Percentiles rank a stretch among this genome's conserved stretches.
Evolutionary conservation across 495 filamentous ascomycete species (phyloP).

Genomic region (Aspergillus panamensis): DNA sequence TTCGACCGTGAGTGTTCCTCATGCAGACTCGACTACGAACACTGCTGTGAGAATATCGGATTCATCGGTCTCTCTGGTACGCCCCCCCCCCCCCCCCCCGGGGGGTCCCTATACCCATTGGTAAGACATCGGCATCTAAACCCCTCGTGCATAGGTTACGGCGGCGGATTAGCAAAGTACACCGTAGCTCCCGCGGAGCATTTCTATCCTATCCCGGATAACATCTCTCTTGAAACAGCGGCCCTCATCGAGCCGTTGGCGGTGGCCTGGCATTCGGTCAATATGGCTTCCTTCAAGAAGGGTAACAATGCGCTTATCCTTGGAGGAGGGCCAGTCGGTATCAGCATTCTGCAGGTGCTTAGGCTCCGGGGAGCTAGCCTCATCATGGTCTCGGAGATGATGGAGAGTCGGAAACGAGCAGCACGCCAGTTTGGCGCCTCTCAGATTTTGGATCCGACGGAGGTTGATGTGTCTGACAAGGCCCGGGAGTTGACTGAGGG

Average conservation of each 20-base stretch:
- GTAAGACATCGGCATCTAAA: background rate
- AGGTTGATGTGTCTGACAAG: slow-evolving; percentile 47
- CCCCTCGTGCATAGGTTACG: slow-evolving; percentile 18
- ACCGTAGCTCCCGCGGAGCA: slow-evolving; percentile 31
- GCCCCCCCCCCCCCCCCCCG: background rate
- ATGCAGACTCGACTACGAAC: slow-evolving; percentile 50
- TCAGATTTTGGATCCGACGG: slow-evolving; percentile 51
- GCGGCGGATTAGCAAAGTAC: slow-evolving; percentile 27
- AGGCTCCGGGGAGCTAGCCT: slow-evolving; percentile 44
- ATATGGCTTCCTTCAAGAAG: slow-evolving; percentile 46
- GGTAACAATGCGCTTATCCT: slow-evolving; percentile 52
- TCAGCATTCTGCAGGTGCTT: slow-evolving; percentile 58
- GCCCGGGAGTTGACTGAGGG: slow-evolving; percentile 46
- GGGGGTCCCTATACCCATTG: background rate
- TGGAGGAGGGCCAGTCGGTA: slow-evolving; percentile 61
- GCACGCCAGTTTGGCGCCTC: slow-evolving; percentile 53
- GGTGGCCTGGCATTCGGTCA: slow-evolving; percentile 66
- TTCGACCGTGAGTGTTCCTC: slow-evolving; percentile 54
- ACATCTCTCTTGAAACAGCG: slow-evolving; percentile 22
- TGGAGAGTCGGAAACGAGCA: slow-evolving; percentile 45
- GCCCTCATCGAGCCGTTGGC: slow-evolving; percentile 60
- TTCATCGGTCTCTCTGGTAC: slow-evolving; percentile 57
- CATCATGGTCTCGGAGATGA: slow-evolving; percentile 57
- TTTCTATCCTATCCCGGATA: slow-evolving; percentile 25
- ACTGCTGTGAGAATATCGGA: slow-evolving; percentile 58